A percentile compares a stretch with the other conserved stretches of the same genome.
phyloP scores from a whole-genome alignment of 176 grass and related monocot genomes.

The Hsuehochloa calcarea region DNA sequence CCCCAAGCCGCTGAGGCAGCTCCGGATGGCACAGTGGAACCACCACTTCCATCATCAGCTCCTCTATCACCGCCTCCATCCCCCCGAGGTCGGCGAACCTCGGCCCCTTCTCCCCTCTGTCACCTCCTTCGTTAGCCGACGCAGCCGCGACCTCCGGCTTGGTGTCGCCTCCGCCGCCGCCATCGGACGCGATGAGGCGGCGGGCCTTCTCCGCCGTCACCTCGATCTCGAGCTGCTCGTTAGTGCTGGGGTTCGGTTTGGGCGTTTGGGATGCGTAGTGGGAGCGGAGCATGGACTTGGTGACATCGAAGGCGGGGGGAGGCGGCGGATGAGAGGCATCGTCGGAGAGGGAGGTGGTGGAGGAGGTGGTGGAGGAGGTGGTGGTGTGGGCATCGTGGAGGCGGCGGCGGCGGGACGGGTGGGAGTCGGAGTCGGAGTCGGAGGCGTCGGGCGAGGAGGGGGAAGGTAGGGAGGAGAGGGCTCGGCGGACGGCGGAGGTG shows the following conservation, averaged over 20 bases:
- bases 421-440: neutral
- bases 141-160: conserved; percentile 26
- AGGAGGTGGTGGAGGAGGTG: conserved; percentile 44
- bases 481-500: conserved; percentile 37
- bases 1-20: conserved; percentile 64
- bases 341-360: conserved; percentile 52
- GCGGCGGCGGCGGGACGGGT: conserved; percentile 24
- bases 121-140: neutral
- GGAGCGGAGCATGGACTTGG: conserved; percentile 57
- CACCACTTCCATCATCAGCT: conserved; percentile 90
- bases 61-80: conserved; percentile 61
- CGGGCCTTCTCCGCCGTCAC: conserved; percentile 46
- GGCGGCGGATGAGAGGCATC: conserved; percentile 13
- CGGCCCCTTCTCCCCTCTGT: conserved; percentile 38
- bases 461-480: neutral
- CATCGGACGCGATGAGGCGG: conserved; percentile 32
- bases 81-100: conserved; percentile 71
- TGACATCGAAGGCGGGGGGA: conserved; percentile 54
- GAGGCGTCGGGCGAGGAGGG: neutral
- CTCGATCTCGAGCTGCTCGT: conserved; percentile 68
- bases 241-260: neutral
- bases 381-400: conserved; percentile 31
- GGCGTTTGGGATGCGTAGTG: conserved; percentile 49
- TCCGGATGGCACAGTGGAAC: conserved; percentile 79
- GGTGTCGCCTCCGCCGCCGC: conserved; percentile 31